Conservation (phyloP, 2,329 filamentous ascomycete genomes). For the Drechslerella coelobrocha region DNA sequence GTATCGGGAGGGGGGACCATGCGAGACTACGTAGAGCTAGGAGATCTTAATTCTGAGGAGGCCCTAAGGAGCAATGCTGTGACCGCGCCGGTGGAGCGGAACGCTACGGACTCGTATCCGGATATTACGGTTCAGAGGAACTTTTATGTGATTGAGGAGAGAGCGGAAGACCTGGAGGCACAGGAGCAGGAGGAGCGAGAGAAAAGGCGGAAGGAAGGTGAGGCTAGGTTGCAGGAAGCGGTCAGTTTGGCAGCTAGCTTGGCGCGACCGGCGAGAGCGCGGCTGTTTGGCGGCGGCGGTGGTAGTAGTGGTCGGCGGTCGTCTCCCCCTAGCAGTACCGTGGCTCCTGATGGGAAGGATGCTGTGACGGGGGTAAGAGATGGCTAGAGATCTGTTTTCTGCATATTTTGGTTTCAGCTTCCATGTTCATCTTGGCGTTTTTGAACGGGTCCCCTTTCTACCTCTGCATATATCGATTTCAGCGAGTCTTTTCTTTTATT, state of each 20-base stretch:
- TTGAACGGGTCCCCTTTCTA: too few species aligned
- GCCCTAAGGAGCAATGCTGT: not conserved
- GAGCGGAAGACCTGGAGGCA: constrained; percentile 30
- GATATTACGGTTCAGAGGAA: constrained; percentile 45
- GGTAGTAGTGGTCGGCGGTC: constrained; percentile 20
- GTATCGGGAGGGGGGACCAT: constrained; percentile 1
- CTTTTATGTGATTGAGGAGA: constrained; percentile 39
- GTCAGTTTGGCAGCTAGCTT: constrained; percentile 15
- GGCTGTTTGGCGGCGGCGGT: constrained; percentile 28
- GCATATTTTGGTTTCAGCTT: too few species aligned
- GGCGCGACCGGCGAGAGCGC: constrained; percentile 18
- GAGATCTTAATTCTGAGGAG: constrained; percentile 7
- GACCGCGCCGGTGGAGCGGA: constrained; percentile 1
- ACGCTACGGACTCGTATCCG: constrained; percentile 21
- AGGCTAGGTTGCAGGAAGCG: constrained; percentile 7
- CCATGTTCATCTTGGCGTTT: too few species aligned
- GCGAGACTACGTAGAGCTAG: constrained; percentile 34
- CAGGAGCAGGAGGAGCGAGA: constrained; percentile 8
- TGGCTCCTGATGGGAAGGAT: not conserved
- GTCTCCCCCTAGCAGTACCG: constrained; percentile 30
- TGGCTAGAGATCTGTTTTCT: too few species aligned
- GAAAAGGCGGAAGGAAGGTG: not conserved
- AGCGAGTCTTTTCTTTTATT: not conserved
- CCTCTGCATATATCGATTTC: not conserved
- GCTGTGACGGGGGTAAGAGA: constrained; percentile 2